Evolutionary conservation across 2,329 filamentous ascomycete genomes (phyloP), one percentile per base, ranked within the genome.

Genomic region (Cordyceps sp.): DNA sequence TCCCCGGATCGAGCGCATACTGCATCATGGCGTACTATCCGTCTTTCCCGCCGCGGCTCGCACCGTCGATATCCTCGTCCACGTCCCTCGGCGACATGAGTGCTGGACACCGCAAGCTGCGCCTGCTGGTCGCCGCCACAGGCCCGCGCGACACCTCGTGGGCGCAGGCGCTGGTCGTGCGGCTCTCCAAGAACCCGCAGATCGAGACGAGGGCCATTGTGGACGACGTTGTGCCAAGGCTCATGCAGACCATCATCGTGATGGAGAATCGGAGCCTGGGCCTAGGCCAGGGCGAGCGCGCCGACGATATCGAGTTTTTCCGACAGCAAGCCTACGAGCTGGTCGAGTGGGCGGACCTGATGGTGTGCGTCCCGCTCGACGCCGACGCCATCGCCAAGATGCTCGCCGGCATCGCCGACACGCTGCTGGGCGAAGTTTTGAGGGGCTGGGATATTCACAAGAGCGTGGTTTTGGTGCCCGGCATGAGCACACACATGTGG

Each of bases 401-500:
- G 84, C 64, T 93, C 47, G 73, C 78, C 33, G 86, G 86, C 32
- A 69, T 88, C 35, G 77, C 82, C 3, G 83, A 83, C 45, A 92
- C 77, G 20, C 64, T 93, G 33, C 64, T 92, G 7, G 64, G 92
- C 32, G 79, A 88, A 43, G 71, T 93, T 1, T 52, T 94, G 30
- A 71, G 86, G 32, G 80, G 81, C 34, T 94, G 86, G 86, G 77
- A 92, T 44, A 74, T 79, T 1, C 78, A 77, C 6, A 93, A 93
- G 57, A 80, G 78, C 43, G 79, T 93, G 20, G 58, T 93, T 30
- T 59, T 94, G 35, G 76, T 93, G 6, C 85, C 86, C 0, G 83
- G 82, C 40, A 92, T 94, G 85, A 88, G 81, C 22, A 73, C 73
- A 2, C 69, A 80, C 37, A 85, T 88, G 73, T 93, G 84, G 84